Evolutionary conservation across 1,284 basidiomycete genomes (phyloP).

Genomic region (Apiotrichum sp.): DNA sequence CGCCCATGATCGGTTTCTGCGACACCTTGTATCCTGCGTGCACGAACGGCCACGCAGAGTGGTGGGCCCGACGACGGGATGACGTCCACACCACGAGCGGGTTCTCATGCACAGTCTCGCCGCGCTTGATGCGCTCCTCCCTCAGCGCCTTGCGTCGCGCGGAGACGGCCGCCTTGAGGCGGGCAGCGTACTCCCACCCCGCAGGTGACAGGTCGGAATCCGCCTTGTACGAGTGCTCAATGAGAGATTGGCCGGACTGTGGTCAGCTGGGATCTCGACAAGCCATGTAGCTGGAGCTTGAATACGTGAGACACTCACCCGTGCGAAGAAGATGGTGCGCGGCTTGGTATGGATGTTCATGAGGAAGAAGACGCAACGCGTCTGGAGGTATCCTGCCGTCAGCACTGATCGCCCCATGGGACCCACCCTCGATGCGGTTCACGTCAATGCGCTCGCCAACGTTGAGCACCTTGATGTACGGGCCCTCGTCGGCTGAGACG

Average conservation of each 20-base stretch:
- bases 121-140: slow-evolving; percentile 60
- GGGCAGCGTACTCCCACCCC: slow-evolving; percentile 91
- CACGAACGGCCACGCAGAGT: slow-evolving; percentile 93
- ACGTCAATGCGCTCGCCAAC: slow-evolving; percentile 91
- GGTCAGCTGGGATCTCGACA: neutral
- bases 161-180: slow-evolving; percentile 74
- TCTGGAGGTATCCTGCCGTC: slow-evolving; percentile 56
- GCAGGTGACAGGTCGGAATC: slow-evolving; percentile 92
- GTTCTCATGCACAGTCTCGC: slow-evolving; percentile 51
- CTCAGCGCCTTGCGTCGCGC: slow-evolving; percentile 56
- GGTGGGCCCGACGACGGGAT: slow-evolving; percentile 81
- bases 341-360: slow-evolving; percentile 96
- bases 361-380: slow-evolving; percentile 66
- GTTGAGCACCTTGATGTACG: slow-evolving; percentile 94
- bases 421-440: slow-evolving; percentile 58
- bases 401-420: neutral
- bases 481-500: slow-evolving; percentile 58
- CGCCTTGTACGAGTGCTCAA: slow-evolving; percentile 98
- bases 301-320: slow-evolving; percentile 53
- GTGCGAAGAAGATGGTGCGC: slow-evolving; percentile 85
- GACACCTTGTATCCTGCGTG: slow-evolving; percentile 67
- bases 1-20: slow-evolving; percentile 91
- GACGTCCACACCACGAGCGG: slow-evolving; percentile 92
- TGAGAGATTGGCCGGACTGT: slow-evolving; percentile 84
- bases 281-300: no score